A percentile compares a stretch with the other conserved stretches of the same genome.
These are phyloP conservation scores for Knoxdaviesia capensis DNA, from an alignment of 2,329 filamentous ascomycete species.

Conservation along the genomic window DNA sequence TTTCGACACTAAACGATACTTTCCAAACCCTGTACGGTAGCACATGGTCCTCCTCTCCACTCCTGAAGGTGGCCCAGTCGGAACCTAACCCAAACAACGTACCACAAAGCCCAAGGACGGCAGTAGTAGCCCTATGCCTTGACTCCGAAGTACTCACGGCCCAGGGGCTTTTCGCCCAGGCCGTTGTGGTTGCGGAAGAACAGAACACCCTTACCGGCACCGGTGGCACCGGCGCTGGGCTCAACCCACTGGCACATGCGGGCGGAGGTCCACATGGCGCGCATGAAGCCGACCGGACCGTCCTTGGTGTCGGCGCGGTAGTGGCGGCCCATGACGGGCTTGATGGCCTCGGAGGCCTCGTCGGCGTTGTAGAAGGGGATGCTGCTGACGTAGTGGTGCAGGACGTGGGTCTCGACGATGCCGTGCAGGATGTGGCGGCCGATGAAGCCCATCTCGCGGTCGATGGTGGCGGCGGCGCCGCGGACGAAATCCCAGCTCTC, in stretches of 20 bases:
- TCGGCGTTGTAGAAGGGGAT: slow-evolving; percentile 86
- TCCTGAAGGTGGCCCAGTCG: too few relatives aligned
- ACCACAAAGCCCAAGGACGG: too few relatives aligned
- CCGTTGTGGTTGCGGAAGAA: slow-evolving; percentile 96
- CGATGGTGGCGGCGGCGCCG: slow-evolving; percentile 85
- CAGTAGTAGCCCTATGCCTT: neutral
- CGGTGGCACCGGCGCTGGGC: slow-evolving; percentile 62
- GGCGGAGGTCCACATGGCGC: slow-evolving; percentile 59
- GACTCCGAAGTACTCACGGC: slow-evolving; percentile 1
- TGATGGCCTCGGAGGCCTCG: slow-evolving; percentile 85
- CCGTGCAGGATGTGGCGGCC: slow-evolving; percentile 81
- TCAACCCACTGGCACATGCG: slow-evolving; percentile 96
- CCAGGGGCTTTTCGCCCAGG: slow-evolving; percentile 35
- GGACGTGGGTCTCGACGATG: slow-evolving; percentile 93
- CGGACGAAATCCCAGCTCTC: slow-evolving; percentile 84
- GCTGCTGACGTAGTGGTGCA: slow-evolving; percentile 90
- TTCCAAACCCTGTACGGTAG: too few relatives aligned
- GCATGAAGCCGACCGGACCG: slow-evolving; percentile 66
- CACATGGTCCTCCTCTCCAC: too few relatives aligned
- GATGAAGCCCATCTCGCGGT: slow-evolving; percentile 93
- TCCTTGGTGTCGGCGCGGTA: slow-evolving; percentile 69
- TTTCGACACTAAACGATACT: too few relatives aligned
- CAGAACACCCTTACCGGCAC: slow-evolving; percentile 63
- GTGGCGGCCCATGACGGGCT: slow-evolving; percentile 84
- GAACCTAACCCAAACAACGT: too few relatives aligned